These are phyloP conservation scores for Flaveria floridana DNA, from an alignment of 140 eudicot genomes.

Conservation along the genomic window DNA sequence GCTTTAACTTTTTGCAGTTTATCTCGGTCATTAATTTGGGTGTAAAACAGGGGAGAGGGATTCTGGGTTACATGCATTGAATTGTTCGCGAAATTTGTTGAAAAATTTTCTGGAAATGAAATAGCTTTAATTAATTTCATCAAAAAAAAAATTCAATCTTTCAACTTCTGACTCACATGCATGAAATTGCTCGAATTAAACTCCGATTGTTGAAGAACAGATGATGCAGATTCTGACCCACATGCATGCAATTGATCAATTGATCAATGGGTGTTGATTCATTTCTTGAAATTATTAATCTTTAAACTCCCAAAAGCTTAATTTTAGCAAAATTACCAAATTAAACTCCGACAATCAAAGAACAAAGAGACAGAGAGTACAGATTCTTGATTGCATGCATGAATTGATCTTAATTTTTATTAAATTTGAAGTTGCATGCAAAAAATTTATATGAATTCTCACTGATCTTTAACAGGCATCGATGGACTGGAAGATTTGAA, in stretches of 20 bases:
- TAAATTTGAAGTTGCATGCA: conserved; percentile 24
- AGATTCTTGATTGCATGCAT: conserved; percentile 17
- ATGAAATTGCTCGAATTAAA: neutral
- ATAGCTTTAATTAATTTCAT: neutral
- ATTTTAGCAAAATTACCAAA: neutral
- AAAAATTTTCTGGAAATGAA: neutral
- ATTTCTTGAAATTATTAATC: neutral
- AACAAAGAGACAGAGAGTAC: neutral
- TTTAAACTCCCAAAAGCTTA: neutral
- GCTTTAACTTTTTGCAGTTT: neutral
- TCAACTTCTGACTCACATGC: conserved; percentile 1
- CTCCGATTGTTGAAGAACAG: conserved; percentile 12
- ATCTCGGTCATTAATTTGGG: conserved; percentile 13
- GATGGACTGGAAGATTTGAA: conserved; percentile 92
- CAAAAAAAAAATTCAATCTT: neutral
- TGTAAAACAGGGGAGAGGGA: conserved; percentile 26
- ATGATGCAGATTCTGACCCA: conserved; percentile 11
- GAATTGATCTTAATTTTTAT: neutral
- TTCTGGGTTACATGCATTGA: conserved; percentile 34
- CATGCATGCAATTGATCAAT: conserved; percentile 23
- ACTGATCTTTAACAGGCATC: conserved; percentile 52
- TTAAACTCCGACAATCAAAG: neutral
- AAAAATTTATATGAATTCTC: neutral
- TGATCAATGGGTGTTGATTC: conserved; percentile 9
- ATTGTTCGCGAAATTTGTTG: neutral